Percentiles rank a stretch among this genome's conserved stretches.
Evolutionary conservation across 1,284 basidiomycete species (phyloP).

Genomic region (Pseudozyma tsukubaensis): DNA sequence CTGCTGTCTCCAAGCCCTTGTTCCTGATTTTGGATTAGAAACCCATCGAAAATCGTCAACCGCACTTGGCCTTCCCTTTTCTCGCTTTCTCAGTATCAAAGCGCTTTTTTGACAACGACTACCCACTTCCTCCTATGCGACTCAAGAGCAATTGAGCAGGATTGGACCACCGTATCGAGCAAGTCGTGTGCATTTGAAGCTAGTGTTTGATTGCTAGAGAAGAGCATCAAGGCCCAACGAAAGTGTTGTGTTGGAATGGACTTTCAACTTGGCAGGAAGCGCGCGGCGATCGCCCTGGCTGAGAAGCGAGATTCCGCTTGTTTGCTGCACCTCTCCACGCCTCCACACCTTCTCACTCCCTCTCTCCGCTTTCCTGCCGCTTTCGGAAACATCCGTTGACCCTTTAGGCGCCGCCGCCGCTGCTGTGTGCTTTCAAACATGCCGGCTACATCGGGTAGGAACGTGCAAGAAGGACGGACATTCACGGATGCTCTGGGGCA

Average conservation of each 20-base stretch:
- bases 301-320: constrained; percentile 5
- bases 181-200: no score
- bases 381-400: constrained; percentile 31
- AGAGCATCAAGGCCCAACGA: neutral
- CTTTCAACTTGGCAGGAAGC: neutral
- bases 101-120: no score
- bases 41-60: constrained; percentile 24
- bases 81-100: no score
- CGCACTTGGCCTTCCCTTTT: no score
- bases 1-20: no score
- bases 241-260: constrained; percentile 1
- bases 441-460: constrained; percentile 20
- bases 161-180: no score
- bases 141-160: no score
- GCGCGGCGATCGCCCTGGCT: constrained; percentile 3
- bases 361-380: neutral
- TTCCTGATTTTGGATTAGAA: no score
- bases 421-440: neutral
- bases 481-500: constrained; percentile 18
- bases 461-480: constrained; percentile 28
- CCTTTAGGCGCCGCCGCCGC: neutral
- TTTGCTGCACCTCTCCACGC: neutral
- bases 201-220: no score
- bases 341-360: constrained; percentile 4
- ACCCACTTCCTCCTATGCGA: no score